Conservation (phyloP, 2,329 filamentous ascomycete species). For the Trichoderma afroharzianum region DNA sequence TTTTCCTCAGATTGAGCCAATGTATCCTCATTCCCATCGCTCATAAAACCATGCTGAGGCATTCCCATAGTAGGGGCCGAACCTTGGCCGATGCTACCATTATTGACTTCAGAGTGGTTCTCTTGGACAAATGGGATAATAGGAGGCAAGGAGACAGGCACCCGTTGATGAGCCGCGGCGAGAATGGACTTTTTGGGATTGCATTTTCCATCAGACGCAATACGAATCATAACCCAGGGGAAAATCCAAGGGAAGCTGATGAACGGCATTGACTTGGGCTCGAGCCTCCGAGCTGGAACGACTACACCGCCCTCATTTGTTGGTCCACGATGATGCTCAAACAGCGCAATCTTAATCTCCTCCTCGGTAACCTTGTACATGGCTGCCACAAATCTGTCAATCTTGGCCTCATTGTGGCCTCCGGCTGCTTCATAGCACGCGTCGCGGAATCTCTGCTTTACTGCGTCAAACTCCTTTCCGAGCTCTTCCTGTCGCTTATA, state of each 20-base stretch:
- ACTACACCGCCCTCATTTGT: constrained; percentile 34
- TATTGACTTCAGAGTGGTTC: background rate
- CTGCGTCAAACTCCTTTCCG: constrained; percentile 58
- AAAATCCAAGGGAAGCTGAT: constrained; percentile 97
- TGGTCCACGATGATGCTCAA: constrained; percentile 35
- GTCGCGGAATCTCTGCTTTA: constrained; percentile 67
- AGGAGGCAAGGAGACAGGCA: background rate
- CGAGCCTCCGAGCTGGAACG: constrained; percentile 21
- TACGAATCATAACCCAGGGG: constrained; percentile 49
- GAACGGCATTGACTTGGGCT: constrained; percentile 62
- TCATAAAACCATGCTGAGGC: background rate
- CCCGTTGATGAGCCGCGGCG: constrained; percentile 18
- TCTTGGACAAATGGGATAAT: background rate
- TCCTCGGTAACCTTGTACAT: constrained; percentile 82
- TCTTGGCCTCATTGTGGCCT: constrained; percentile 49
- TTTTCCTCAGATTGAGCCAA: background rate
- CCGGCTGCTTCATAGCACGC: constrained; percentile 64
- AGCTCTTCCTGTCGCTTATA: constrained; percentile 89
- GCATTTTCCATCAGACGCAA: constrained; percentile 29
- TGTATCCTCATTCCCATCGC: background rate
- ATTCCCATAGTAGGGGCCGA: too few species aligned
- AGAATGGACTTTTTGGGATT: constrained; percentile 22
- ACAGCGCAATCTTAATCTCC: constrained; percentile 60
- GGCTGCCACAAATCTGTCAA: constrained; percentile 74
- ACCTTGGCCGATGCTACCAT: background rate